Conservation (phyloP, 805 yeast genomes). For the Isabelozyma gotoi region DNA sequence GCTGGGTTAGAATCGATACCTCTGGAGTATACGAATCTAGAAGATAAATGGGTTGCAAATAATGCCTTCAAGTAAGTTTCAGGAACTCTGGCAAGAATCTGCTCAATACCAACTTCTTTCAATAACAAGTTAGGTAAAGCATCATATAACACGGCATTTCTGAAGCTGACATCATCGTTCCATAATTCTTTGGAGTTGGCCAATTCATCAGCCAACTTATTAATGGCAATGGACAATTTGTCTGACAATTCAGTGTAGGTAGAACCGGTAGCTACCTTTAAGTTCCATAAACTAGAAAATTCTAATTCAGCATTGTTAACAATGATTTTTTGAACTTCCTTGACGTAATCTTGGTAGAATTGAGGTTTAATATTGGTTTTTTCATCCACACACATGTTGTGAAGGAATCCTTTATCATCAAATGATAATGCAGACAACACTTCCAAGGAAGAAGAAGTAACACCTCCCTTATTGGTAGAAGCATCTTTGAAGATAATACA, state of each 20-base stretch:
- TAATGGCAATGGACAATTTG: conserved; percentile 77
- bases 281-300: conserved; percentile 83
- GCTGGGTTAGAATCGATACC: conserved; percentile 84
- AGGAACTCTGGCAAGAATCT: conserved; percentile 77
- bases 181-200: conserved; percentile 79
- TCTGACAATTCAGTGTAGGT: conserved; percentile 76
- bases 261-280: conserved; percentile 61
- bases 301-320: conserved; percentile 78
- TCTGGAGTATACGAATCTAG: conserved; percentile 77
- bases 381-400: conserved; percentile 74
- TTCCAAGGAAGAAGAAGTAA: conserved; percentile 92
- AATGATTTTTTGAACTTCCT: conserved; percentile 75
- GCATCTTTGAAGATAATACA: conserved; percentile 90
- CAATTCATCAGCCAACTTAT: conserved; percentile 81
- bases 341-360: conserved; percentile 81
- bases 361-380: conserved; percentile 54
- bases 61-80: conserved; percentile 83
- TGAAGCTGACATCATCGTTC: conserved; percentile 73
- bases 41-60: conserved; percentile 82
- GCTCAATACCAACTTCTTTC: conserved; percentile 62
- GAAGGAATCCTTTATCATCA: conserved; percentile 78
- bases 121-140: conserved; percentile 78
- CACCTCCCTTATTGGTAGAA: conserved; percentile 97
- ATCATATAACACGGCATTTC: conserved; percentile 71
- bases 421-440: conserved; percentile 92